phyloP scores from a whole-genome alignment of 1,284 basidiomycete genomes.

The Xerocomus minutiporus region DNA sequence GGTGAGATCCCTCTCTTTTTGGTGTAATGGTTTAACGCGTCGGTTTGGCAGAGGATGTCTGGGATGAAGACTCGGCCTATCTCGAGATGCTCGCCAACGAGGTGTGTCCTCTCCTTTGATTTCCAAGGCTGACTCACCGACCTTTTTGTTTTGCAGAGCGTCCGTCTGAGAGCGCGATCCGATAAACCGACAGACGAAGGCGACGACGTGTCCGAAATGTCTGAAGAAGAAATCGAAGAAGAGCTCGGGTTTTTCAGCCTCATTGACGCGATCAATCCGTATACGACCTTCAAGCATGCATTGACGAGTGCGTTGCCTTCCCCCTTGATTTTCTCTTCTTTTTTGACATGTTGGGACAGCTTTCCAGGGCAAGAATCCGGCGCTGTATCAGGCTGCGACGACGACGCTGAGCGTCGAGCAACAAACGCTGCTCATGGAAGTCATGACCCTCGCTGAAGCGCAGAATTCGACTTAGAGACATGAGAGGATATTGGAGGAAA shows the following conservation, averaged over 20 bases:
- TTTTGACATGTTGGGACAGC: slow-evolving; percentile 36
- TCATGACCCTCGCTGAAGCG: slow-evolving; percentile 46
- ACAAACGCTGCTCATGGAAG: slow-evolving; percentile 75
- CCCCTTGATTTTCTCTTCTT: not conserved
- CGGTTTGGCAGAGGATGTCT: slow-evolving; percentile 59
- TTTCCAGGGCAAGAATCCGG: slow-evolving; percentile 68
- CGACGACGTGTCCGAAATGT: slow-evolving; percentile 47
- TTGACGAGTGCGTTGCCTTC: slow-evolving; percentile 50
- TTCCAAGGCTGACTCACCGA: not conserved
- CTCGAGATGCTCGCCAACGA: slow-evolving; percentile 77
- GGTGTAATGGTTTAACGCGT: slow-evolving; percentile 3
- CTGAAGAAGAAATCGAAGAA: slow-evolving; percentile 63
- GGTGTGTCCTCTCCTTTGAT: slow-evolving; percentile 15
- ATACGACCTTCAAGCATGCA: slow-evolving; percentile 68
- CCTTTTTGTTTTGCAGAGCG: slow-evolving; percentile 43
- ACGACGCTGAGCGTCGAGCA: slow-evolving; percentile 66
- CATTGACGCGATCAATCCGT: slow-evolving; percentile 69
- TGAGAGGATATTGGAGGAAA: not conserved
- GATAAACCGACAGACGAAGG: slow-evolving; percentile 38
- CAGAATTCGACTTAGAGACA: slow-evolving; percentile 14
- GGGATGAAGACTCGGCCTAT: slow-evolving; percentile 81
- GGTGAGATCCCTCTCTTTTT: slow-evolving; percentile 36
- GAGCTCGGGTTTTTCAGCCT: slow-evolving; percentile 79
- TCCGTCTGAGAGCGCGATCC: slow-evolving; percentile 60
- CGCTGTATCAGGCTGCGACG: slow-evolving; percentile 65